Conservation (phyloP, 2,329 filamentous ascomycete genomes). For the Amesomyces nigricolor region DNA sequence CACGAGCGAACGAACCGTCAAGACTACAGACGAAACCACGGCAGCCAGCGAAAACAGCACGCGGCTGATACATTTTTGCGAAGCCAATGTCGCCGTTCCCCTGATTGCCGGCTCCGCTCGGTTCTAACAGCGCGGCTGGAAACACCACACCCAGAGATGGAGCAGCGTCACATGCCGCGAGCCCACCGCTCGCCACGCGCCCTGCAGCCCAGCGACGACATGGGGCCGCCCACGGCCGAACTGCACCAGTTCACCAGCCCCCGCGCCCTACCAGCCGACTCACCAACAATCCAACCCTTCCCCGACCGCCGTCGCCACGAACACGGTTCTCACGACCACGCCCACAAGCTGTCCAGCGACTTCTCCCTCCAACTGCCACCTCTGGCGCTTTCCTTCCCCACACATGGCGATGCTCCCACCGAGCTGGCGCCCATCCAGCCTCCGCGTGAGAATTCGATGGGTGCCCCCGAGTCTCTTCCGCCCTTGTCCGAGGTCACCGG, state of each 20-base stretch:
- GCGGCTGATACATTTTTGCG: background rate
- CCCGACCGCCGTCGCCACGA: background rate
- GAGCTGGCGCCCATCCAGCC: conserved; percentile 42
- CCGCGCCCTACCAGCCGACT: background rate
- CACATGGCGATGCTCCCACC: conserved; percentile 31
- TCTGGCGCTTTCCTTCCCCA: conserved; percentile 28
- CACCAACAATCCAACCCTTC: background rate
- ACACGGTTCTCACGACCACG: background rate
- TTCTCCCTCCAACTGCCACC: conserved; percentile 22
- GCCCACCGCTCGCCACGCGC: conserved; percentile 21
- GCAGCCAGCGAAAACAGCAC: background rate
- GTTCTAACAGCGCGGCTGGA: background rate
- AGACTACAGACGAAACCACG: background rate
- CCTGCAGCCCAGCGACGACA: conserved; percentile 1
- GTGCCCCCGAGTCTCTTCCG: conserved; percentile 32
- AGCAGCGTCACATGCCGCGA: conserved; percentile 44
- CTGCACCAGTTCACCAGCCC: background rate
- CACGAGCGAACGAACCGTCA: background rate
- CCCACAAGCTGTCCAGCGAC: background rate
- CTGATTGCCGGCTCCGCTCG: conserved; percentile 16
- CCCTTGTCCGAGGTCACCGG: conserved; percentile 40
- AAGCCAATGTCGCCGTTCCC: conserved; percentile 19
- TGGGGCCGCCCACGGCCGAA: background rate
- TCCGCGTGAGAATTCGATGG: conserved; percentile 25
- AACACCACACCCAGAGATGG: conserved; percentile 30